phyloP scores from a whole-genome alignment of 192 early-diverging fungal species.

The Coemansia sp. region DNA sequence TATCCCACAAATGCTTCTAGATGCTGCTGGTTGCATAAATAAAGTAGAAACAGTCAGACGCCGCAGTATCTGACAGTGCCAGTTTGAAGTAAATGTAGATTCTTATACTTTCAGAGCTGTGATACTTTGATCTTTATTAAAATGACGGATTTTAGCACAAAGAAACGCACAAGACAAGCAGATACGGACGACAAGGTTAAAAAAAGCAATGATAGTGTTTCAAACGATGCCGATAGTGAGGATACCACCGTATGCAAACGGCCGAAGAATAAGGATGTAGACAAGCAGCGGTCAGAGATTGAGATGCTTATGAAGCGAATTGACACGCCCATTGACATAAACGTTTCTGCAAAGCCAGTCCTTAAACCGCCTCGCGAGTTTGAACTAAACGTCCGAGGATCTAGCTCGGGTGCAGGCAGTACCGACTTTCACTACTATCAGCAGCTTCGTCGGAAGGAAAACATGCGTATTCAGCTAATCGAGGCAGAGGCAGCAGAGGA shows the following conservation, averaged over 20 bases:
- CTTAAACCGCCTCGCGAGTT: constrained; percentile 75
- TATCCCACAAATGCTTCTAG: no score
- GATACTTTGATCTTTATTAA: no score
- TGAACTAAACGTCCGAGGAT: constrained; percentile 86
- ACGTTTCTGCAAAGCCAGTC: constrained; percentile 51
- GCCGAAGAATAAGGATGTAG: constrained; percentile 9
- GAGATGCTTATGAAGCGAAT: constrained; percentile 67
- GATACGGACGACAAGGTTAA: no score
- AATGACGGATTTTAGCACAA: no score
- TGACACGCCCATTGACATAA: constrained; percentile 78
- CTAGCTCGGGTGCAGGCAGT: constrained; percentile 92
- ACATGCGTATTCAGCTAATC: constrained; percentile 74
- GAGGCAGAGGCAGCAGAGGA: constrained; percentile 56
- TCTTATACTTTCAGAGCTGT: no score
- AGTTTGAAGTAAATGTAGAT: no score
- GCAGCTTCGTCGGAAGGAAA: constrained; percentile 81
- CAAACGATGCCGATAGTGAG: neutral
- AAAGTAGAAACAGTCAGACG: neutral
- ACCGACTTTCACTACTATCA: constrained; percentile 96
- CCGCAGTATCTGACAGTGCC: no score
- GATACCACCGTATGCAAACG: constrained; percentile 4
- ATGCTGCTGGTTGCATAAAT: no score
- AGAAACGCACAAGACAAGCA: no score
- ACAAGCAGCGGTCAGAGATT: constrained; percentile 17
- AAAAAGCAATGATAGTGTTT: no score